Evolutionary conservation across 306 rosid genomes (phyloP), one percentile per base, ranked within the genome.

Genomic region (Sesbania bispinosa): DNA sequence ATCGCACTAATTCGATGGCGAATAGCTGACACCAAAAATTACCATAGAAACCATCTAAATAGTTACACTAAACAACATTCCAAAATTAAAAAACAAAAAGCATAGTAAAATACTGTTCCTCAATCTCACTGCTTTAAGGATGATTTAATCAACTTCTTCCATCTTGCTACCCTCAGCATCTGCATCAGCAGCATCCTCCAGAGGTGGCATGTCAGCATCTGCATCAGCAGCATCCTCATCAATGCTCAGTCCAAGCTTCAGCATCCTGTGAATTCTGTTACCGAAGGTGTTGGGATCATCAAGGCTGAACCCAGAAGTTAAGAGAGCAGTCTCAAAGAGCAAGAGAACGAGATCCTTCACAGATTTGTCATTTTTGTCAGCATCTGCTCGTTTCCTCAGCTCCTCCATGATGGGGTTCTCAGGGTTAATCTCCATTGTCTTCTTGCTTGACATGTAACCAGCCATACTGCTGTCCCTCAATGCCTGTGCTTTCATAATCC

Each of bases 251-350:
- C 98, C 98, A 0, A 93, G 96, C 82, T 93, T 93, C 48, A 93
- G 54, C 98, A 93, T 93, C 81, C 98, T 84, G 85, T 93, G 98
- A 71, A 93, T 93, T 27, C 97, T 88, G 92, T 90, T 93, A 0
- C 98, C 98, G 0, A 93, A 93, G 30, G 98, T 93, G 92, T 93
- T 93, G 16, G 98, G 98, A 0, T 93, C 98, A 6, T 93, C 98
- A 3, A 93, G 97, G 86, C 97, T 90, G 93, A 93, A 93, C 0
- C 97, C 98, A 10, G 98, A 90, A 0, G 98, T 93, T 9, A 93
- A 88, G 1, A 93, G 96, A 1, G 98, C 77, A 4, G 98, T 93
- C 92, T 90, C 97, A 1, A 93, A 93, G 5, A 93, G 89, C 54
- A 90, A 77, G 59, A 93, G 97, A 2, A 90, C 98, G 0, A 93